Evolutionary conservation across 768 basidiomycete genomes (phyloP).

Genomic region (Boletus pseudopeckii): DNA sequence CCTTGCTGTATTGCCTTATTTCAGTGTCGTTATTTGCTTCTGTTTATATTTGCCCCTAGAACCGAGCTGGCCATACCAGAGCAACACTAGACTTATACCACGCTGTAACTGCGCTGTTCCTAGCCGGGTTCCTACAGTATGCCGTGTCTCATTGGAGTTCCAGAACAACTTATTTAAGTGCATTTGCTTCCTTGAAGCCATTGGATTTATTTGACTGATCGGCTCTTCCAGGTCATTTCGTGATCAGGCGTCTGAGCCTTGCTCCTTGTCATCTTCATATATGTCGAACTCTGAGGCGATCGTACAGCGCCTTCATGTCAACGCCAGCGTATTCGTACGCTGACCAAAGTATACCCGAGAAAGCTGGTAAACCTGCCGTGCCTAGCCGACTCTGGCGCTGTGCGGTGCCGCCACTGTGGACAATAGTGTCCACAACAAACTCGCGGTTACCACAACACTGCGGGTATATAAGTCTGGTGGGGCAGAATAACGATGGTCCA

Average conservation of each 20-base stretch:
- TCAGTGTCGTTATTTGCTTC: constrained; percentile 8
- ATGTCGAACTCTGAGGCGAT: background rate
- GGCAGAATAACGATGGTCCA: background rate
- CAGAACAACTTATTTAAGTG: constrained; percentile 6
- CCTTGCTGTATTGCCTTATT: background rate
- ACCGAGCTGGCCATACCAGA: constrained; percentile 9
- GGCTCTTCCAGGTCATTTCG: background rate
- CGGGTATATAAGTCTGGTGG: constrained; percentile 10
- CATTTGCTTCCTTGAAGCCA: constrained; percentile 2
- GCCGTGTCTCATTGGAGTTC: background rate
- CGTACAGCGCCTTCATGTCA: background rate
- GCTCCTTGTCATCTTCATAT: background rate
- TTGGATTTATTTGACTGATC: background rate
- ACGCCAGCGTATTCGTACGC: background rate
- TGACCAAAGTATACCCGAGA: constrained; percentile 6
- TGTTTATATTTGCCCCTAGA: constrained; percentile 8
- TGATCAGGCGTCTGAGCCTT: too few species aligned
- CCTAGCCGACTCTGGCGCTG: background rate
- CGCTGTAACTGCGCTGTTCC: background rate
- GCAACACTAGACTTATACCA: background rate
- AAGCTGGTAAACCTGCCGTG: background rate
- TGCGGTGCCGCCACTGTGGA: constrained; percentile 1
- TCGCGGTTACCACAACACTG: constrained; percentile 4
- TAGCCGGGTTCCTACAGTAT: background rate
- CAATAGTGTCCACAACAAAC: constrained; percentile 11